These are phyloP conservation scores for Rhodotorula sp. DNA, from an alignment of 1,284 basidiomycete species.

Conservation along the genomic window DNA sequence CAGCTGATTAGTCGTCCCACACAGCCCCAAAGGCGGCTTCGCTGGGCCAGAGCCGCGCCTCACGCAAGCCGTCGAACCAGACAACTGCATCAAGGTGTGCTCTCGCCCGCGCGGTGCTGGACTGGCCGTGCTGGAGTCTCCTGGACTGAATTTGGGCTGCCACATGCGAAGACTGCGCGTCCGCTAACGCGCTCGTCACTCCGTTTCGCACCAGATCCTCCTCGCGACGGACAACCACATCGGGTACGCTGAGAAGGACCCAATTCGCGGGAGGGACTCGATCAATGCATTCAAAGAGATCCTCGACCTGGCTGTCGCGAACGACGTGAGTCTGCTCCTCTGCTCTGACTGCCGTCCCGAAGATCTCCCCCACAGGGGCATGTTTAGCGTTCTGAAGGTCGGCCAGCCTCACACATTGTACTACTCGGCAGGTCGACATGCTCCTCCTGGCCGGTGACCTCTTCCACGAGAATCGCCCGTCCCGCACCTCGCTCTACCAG, in stretches of 20 bases:
- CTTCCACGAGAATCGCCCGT: slow-evolving; percentile 97
- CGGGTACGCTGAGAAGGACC: slow-evolving; percentile 92
- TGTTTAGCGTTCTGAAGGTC: slow-evolving; percentile 14
- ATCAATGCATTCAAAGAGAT: slow-evolving; percentile 95
- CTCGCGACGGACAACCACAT: slow-evolving; percentile 67
- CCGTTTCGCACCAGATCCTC: slow-evolving; percentile 20
- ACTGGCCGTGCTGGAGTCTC: too few species aligned
- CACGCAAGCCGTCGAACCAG: slow-evolving; percentile 17
- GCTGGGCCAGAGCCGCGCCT: slow-evolving; percentile 12
- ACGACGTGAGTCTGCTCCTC: slow-evolving; percentile 62
- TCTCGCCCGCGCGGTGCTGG: neutral
- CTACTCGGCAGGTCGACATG: slow-evolving; percentile 74
- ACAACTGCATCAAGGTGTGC: slow-evolving; percentile 26
- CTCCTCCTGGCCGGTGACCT: slow-evolving; percentile 92
- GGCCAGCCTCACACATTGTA: slow-evolving; percentile 13
- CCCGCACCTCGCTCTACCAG: slow-evolving; percentile 81
- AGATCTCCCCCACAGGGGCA: neutral
- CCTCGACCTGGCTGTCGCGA: slow-evolving; percentile 79
- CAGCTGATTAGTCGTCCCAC: neutral
- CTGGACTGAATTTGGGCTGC: too few species aligned
- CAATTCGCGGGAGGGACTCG: slow-evolving; percentile 88
- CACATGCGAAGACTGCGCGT: too few species aligned
- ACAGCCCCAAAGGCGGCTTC: neutral
- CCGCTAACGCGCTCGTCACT: neutral
- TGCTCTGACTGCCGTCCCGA: neutral